These are phyloP conservation scores for Tilletia caries DNA, from an alignment of 1,284 basidiomycete genomes.

Conservation along the genomic window DNA sequence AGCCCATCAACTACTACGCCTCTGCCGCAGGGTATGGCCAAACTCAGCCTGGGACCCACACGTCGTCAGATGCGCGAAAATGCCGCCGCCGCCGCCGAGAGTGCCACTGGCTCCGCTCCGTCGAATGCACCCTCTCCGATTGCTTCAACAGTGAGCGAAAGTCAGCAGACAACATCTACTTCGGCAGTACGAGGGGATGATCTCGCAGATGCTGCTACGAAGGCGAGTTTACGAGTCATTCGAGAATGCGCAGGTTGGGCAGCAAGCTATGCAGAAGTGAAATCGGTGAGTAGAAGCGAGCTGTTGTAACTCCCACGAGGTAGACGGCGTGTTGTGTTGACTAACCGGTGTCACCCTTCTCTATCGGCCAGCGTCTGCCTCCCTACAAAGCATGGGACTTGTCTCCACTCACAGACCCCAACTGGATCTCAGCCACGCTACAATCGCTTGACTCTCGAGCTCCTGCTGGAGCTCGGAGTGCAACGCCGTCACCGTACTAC, in stretches of 20 bases:
- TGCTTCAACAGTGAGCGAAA: no score
- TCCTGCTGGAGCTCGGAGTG: constrained; percentile 5
- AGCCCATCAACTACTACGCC: neutral
- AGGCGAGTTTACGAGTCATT: constrained; percentile 59
- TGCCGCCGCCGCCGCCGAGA: neutral
- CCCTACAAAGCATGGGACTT: constrained; percentile 69
- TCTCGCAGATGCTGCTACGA: neutral
- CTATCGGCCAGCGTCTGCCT: constrained; percentile 66
- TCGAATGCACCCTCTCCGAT: no score
- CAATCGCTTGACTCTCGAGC: constrained; percentile 61
- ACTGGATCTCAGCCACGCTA: constrained; percentile 72
- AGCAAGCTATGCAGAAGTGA: constrained; percentile 76
- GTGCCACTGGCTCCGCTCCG: neutral
- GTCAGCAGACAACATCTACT: no score
- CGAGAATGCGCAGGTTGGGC: constrained; percentile 85
- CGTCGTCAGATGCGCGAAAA: neutral
- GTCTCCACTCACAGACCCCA: constrained; percentile 81
- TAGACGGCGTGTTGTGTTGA: neutral
- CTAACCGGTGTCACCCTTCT: neutral
- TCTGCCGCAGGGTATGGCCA: neutral
- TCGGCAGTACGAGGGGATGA: no score
- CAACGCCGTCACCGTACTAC: constrained; percentile 17
- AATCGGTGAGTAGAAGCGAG: constrained; percentile 61
- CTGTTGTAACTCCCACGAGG: no score
- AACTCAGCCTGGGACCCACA: constrained; percentile 2